Conservation (phyloP, 139 green algal species). For the Picochlorum costavermella region DNA sequence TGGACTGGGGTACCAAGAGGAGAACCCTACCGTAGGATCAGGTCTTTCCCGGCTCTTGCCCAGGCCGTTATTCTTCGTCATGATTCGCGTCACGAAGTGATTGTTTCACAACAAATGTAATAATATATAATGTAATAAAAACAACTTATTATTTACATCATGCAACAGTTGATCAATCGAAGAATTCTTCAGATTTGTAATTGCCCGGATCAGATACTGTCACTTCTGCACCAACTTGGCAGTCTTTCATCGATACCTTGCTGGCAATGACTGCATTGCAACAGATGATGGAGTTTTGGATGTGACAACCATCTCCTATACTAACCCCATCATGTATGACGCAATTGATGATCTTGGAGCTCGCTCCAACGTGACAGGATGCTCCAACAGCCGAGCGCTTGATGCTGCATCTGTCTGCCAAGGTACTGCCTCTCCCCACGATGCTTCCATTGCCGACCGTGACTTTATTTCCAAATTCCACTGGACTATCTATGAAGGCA, state of each 20-base stretch:
- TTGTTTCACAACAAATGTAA: background rate
- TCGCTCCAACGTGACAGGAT: conserved; percentile 58
- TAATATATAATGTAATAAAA: too few species aligned
- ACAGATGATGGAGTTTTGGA: conserved; percentile 76
- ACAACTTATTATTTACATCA: conserved; percentile 12
- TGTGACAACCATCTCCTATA: conserved; percentile 54
- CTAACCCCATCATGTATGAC: conserved; percentile 66
- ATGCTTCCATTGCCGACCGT: conserved; percentile 63
- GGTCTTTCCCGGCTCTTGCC: background rate
- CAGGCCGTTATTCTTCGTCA: conserved; percentile 7
- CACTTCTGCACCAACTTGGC: conserved; percentile 40
- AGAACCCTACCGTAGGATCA: background rate
- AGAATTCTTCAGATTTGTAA: conserved; percentile 53
- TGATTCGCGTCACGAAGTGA: conserved; percentile 5
- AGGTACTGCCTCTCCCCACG: conserved; percentile 46
- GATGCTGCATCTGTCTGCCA: conserved; percentile 79
- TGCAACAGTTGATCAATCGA: conserved; percentile 21
- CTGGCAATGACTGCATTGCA: conserved; percentile 36
- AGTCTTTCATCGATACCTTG: conserved; percentile 43
- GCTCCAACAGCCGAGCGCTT: conserved; percentile 75
- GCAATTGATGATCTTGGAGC: conserved; percentile 60
- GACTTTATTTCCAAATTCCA: conserved; percentile 46
- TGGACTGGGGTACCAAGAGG: conserved; percentile 9
- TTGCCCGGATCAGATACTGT: conserved; percentile 36
- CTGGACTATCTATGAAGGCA: conserved; percentile 55